Evolutionary conservation across 352 stramenopile genomes (phyloP).

Genomic region (Phytophthora hibernalis): DNA sequence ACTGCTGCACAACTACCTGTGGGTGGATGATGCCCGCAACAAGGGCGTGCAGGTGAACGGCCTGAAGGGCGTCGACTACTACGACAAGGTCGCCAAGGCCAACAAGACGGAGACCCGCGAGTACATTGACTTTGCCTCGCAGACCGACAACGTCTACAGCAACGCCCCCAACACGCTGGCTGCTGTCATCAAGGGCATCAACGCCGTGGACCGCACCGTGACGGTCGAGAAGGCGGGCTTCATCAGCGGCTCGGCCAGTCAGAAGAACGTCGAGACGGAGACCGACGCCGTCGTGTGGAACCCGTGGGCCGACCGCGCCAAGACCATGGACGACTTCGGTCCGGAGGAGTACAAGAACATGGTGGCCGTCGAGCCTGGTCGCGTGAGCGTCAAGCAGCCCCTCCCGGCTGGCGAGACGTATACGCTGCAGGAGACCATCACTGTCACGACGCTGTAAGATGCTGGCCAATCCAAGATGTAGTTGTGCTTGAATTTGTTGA

Average conservation of each 20-base stretch:
- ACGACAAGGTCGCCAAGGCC: conserved; percentile 86
- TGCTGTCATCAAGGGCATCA: conserved; percentile 56
- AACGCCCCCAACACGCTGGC: conserved; percentile 66
- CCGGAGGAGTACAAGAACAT: conserved; percentile 95
- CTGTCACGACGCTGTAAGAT: conserved; percentile 22
- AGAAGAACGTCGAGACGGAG: conserved; percentile 30
- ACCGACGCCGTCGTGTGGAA: conserved; percentile 93
- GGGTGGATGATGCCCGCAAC: conserved; percentile 78
- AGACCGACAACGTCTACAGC: conserved; percentile 90
- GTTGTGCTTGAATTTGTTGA: conserved; percentile 24
- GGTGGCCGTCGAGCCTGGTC: conserved; percentile 95
- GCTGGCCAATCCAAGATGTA: conserved; percentile 1
- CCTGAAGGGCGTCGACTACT: conserved; percentile 86
- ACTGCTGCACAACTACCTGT: conserved; percentile 95
- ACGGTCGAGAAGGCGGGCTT: conserved; percentile 71
- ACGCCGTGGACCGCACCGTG: conserved; percentile 55
- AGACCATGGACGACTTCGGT: conserved; percentile 93
- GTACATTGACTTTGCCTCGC: conserved; percentile 44
- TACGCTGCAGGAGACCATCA: conserved; percentile 41
- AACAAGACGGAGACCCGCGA: conserved; percentile 69
- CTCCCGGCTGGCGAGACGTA: conserved; percentile 58
- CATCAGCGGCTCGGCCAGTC: conserved; percentile 37
- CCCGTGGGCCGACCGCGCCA: conserved; percentile 92
- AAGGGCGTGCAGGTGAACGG: conserved; percentile 71
- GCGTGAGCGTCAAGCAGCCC: conserved; percentile 58